These are phyloP conservation scores for Ammopiptanthus mongolicus DNA, from an alignment of 306 rosid species.

Conservation along the genomic window DNA sequence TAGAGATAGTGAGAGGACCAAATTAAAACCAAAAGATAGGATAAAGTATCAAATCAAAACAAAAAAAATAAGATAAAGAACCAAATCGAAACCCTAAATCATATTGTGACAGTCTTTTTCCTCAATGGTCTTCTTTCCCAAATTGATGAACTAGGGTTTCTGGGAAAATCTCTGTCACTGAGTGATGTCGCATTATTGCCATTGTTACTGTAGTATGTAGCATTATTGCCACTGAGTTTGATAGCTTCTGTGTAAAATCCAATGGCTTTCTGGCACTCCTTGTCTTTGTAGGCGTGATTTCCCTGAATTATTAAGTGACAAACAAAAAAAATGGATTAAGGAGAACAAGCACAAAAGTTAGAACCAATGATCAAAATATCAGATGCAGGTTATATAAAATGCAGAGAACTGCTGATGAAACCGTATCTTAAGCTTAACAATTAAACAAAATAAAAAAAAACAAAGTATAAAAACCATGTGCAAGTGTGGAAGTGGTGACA, in stretches of 20 bases:
- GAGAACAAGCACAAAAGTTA: not conserved
- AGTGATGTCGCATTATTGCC: too few relatives aligned
- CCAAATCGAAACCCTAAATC: too few relatives aligned
- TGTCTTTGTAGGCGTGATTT: constrained; percentile 87
- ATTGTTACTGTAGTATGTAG: constrained; percentile 89
- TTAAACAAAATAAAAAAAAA: not conserved
- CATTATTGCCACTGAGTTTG: constrained; percentile 65
- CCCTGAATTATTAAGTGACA: constrained; percentile 46
- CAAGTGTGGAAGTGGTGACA: not conserved
- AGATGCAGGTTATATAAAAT: not conserved
- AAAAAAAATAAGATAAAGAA: too few relatives aligned
- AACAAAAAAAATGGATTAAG: not conserved
- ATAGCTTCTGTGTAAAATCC: constrained; percentile 87
- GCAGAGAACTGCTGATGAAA: not conserved
- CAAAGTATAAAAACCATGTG: not conserved
- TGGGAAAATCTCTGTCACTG: too few relatives aligned
- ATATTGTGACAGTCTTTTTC: too few relatives aligned
- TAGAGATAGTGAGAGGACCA: too few relatives aligned
- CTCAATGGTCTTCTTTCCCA: too few relatives aligned
- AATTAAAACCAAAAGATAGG: too few relatives aligned
- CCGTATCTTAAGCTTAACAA: not conserved
- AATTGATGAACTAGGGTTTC: too few relatives aligned
- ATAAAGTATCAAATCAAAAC: too few relatives aligned
- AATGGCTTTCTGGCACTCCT: constrained; percentile 89
- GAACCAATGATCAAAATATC: not conserved